Conservation (phyloP, 2,329 filamentous ascomycete species). For the Ophiostoma piceae region DNA sequence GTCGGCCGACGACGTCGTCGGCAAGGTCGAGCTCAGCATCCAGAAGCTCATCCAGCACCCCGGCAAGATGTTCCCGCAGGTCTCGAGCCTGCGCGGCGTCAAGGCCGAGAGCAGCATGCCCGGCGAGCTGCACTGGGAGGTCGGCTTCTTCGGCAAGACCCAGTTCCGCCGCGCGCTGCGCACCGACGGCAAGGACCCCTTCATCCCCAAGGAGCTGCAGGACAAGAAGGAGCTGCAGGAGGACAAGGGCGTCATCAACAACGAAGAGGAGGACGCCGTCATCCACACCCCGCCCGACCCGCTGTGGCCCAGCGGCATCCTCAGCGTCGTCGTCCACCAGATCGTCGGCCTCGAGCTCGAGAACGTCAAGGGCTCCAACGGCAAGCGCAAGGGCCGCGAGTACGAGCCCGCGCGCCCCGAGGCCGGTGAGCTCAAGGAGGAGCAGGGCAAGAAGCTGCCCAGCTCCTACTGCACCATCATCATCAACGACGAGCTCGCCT, state of each 20-base stretch:
- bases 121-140: conserved; percentile 90
- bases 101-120: conserved; percentile 85
- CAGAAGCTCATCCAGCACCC: conserved; percentile 94
- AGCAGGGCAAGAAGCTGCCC: conserved; percentile 71
- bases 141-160: conserved; percentile 90
- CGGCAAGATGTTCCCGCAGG: conserved; percentile 84
- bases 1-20: conserved; percentile 89
- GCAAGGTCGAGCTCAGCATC: conserved; percentile 88
- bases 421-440: conserved; percentile 80
- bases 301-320: conserved; percentile 88
- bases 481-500: conserved; percentile 79
- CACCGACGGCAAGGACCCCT: conserved; percentile 79
- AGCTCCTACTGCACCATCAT: conserved; percentile 92
- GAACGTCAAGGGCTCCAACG: conserved; percentile 77
- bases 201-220: conserved; percentile 66
- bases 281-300: conserved; percentile 88
- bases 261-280: conserved; percentile 72
- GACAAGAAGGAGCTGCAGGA: conserved; percentile 76
- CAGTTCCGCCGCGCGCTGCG: conserved; percentile 77
- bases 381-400: conserved; percentile 76
- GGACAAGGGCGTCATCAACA: conserved; percentile 74
- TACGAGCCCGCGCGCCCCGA: conserved; percentile 79
- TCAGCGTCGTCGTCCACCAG: conserved; percentile 83
- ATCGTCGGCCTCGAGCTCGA: conserved; percentile 92
- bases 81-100: conserved; percentile 76